These are phyloP conservation scores for Thinopyrum elongatum DNA, from an alignment of 176 grass and related monocot species.

Conservation along the genomic window DNA sequence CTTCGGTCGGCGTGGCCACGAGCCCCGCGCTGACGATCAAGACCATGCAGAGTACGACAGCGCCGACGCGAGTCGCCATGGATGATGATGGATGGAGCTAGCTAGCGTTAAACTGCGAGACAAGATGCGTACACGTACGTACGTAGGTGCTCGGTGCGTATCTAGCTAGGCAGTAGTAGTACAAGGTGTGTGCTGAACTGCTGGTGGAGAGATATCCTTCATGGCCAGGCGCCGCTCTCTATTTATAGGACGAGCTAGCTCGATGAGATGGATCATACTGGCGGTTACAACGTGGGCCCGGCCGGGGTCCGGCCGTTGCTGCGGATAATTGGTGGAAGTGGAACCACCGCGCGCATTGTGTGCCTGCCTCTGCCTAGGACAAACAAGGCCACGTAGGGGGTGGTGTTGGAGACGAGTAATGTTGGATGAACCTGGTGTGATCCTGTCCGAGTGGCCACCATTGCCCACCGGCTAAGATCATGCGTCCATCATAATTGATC, in stretches of 20 bases:
- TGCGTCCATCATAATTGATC: background rate
- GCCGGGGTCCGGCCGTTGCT: background rate
- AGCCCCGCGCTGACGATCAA: constrained; percentile 33
- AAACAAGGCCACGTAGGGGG: background rate
- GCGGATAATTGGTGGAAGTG: constrained; percentile 27
- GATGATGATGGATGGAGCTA: background rate
- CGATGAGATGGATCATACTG: background rate
- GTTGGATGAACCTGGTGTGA: background rate
- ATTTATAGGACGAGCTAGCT: constrained; percentile 25
- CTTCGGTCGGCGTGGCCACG: constrained; percentile 3
- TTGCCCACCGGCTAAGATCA: background rate
- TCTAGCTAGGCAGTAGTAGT: background rate
- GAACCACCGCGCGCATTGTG: constrained; percentile 29
- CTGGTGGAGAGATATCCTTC: background rate
- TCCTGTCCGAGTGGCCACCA: constrained; percentile 39
- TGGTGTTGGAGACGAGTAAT: background rate
- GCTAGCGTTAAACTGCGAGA: background rate
- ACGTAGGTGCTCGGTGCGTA: background rate
- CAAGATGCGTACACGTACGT: background rate
- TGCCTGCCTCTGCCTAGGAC: background rate
- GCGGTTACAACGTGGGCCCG: constrained; percentile 27
- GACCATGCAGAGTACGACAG: constrained; percentile 25
- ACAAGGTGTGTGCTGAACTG: background rate
- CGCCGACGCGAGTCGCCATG: constrained; percentile 30
- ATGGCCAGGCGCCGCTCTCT: constrained; percentile 25